Percentiles rank a stretch among this genome's conserved stretches.
phyloP scores from a whole-genome alignment of 352 stramenopile species.

The Globisporangium barbulae region DNA sequence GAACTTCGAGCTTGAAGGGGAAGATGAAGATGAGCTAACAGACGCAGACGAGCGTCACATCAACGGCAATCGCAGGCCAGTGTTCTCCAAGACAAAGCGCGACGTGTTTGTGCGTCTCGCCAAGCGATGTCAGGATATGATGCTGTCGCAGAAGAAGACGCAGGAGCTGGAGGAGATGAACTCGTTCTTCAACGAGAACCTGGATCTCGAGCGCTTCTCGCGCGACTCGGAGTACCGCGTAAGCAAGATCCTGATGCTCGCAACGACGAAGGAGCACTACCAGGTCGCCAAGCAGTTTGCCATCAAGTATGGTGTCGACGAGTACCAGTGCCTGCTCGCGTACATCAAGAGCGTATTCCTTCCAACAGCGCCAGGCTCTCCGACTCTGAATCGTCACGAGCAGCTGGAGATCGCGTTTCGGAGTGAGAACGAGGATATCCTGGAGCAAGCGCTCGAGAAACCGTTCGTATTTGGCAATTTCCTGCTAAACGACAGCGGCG shows the following conservation, averaged over 20 bases:
- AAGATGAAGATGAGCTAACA: constrained; percentile 2
- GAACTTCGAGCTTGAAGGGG: constrained; percentile 7
- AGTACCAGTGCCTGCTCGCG: constrained; percentile 54
- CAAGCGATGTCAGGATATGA: constrained; percentile 37
- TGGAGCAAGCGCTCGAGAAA: constrained; percentile 61
- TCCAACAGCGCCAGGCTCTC: constrained; percentile 3
- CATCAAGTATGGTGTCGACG: constrained; percentile 62
- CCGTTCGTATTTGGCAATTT: constrained; percentile 55
- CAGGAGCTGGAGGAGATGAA: constrained; percentile 66
- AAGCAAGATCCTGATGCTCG: constrained; percentile 43
- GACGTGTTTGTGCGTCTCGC: constrained; percentile 33
- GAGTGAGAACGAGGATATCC: constrained; percentile 45
- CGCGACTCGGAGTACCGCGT: constrained; percentile 46
- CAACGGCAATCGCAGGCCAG: background rate
- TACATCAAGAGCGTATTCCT: constrained; percentile 59
- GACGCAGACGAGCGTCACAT: background rate
- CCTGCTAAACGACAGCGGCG: constrained; percentile 28
- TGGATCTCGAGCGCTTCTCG: constrained; percentile 58
- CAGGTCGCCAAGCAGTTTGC: constrained; percentile 50
- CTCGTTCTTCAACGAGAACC: constrained; percentile 51
- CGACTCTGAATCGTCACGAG: constrained; percentile 34
- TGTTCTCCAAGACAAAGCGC: background rate
- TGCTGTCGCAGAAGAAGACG: constrained; percentile 49
- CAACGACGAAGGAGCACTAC: constrained; percentile 49
- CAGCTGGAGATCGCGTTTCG: constrained; percentile 67